Conservation (phyloP, 768 basidiomycete genomes). For the Gyrodon lividus region DNA sequence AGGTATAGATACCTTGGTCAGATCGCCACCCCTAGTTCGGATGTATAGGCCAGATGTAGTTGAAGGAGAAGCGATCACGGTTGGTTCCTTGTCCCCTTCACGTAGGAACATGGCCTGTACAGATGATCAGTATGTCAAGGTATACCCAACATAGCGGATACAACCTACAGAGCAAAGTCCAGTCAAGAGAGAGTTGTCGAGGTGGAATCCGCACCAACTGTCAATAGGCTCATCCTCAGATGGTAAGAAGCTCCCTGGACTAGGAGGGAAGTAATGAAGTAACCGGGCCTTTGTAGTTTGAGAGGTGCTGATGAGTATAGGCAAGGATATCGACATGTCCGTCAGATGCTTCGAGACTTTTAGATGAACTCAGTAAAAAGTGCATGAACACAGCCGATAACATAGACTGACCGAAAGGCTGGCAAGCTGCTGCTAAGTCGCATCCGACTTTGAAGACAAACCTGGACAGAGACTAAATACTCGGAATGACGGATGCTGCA, state of each 20-base stretch:
- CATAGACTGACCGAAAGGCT: conserved; percentile 72
- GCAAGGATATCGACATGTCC: conserved; percentile 64
- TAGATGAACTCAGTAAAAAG: conserved; percentile 1
- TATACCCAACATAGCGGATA: background rate
- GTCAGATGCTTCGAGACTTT: conserved; percentile 64
- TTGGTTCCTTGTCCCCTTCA: conserved; percentile 40
- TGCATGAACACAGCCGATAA: background rate
- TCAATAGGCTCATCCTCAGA: conserved; percentile 68
- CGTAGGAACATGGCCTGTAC: conserved; percentile 80
- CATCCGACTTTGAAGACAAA: conserved; percentile 83
- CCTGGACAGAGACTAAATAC: conserved; percentile 34
- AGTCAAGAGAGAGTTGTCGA: conserved; percentile 89
- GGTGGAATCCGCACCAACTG: conserved; percentile 93
- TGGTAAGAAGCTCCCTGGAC: conserved; percentile 36
- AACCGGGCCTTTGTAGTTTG: conserved; percentile 90
- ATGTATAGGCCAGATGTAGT: conserved; percentile 88
- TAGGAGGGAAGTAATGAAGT: conserved; percentile 91
- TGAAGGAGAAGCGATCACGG: conserved; percentile 63
- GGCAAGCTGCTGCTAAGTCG: conserved; percentile 82
- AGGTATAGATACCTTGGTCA: conserved; percentile 87
- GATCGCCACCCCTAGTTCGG: conserved; percentile 71
- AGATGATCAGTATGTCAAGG: conserved; percentile 5
- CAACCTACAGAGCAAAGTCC: conserved; percentile 81
- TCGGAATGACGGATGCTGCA: background rate
- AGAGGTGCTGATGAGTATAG: conserved; percentile 68